Evolutionary conservation across 2,329 filamentous ascomycete species (phyloP).

Genomic region (Monilinia fructigena): DNA sequence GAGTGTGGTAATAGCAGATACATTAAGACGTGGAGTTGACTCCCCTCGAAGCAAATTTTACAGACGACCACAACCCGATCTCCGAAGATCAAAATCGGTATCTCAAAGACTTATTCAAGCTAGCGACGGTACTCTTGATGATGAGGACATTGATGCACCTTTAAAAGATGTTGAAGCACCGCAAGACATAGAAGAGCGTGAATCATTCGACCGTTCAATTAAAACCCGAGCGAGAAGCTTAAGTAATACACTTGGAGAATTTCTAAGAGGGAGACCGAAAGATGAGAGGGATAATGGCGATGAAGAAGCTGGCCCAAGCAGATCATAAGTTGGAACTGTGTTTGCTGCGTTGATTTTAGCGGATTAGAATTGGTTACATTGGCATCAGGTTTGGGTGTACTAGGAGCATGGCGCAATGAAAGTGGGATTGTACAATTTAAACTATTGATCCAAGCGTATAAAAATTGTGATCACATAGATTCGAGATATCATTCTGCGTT

Average conservation of each 20-base stretch:
- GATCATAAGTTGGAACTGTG: conserved; percentile 26
- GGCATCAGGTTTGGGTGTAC: conserved; percentile 18
- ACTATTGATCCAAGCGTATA: background rate
- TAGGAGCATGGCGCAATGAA: conserved; percentile 13
- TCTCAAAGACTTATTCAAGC: conserved; percentile 31
- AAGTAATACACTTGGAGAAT: conserved; percentile 37
- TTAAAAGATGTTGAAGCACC: conserved; percentile 12
- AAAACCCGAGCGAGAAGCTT: conserved; percentile 36
- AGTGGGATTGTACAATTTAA: conserved; percentile 5
- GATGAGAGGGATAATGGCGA: conserved; percentile 28
- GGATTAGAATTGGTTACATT: conserved; percentile 13
- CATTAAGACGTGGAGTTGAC: conserved; percentile 57
- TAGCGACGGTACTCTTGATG: conserved; percentile 27
- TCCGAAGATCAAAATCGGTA: conserved; percentile 36
- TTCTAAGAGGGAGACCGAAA: conserved; percentile 32
- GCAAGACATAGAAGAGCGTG: conserved; percentile 29
- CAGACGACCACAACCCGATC: conserved; percentile 36
- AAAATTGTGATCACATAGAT: background rate
- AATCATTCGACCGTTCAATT: conserved; percentile 27
- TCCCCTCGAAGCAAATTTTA: conserved; percentile 40
- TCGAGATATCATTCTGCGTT: too few relatives aligned
- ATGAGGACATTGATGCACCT: conserved; percentile 27
- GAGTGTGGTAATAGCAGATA: conserved; percentile 63
- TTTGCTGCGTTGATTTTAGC: conserved; percentile 9
- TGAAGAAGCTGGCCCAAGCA: conserved; percentile 37